Conservation (phyloP, 345 rosid genomes). For the Salix viminalis region DNA sequence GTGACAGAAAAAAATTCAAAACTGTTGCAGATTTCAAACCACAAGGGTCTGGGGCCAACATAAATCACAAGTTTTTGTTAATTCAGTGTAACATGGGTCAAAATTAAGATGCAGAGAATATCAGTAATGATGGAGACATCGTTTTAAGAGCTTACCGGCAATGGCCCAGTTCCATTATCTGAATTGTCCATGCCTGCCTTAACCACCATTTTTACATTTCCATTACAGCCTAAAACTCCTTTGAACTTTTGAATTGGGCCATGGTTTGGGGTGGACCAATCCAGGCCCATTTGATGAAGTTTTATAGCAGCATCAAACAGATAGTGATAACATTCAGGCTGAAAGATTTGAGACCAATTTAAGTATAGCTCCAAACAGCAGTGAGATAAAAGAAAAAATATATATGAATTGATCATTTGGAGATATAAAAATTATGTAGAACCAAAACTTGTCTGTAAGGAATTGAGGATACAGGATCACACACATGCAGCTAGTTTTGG, state of each 20-base stretch:
- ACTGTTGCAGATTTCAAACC: neutral
- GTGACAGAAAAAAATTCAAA: neutral
- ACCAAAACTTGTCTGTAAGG: neutral
- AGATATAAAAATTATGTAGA: neutral
- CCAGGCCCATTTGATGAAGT: slow-evolving; percentile 75
- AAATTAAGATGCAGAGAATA: neutral
- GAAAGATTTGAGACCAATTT: slow-evolving; percentile 22
- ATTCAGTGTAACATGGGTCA: neutral
- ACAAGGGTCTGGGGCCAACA: neutral
- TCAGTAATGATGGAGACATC: neutral
- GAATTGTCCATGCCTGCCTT: slow-evolving; percentile 45
- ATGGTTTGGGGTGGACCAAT: slow-evolving; percentile 70
- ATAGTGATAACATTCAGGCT: slow-evolving; percentile 94
- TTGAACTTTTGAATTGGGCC: slow-evolving; percentile 50
- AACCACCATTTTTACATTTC: slow-evolving; percentile 23
- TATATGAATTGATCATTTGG: neutral
- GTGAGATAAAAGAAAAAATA: neutral
- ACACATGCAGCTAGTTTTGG: neutral
- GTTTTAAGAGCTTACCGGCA: slow-evolving; percentile 42
- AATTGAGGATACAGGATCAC: neutral
- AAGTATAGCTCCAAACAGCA: slow-evolving; percentile 4
- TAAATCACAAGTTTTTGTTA: neutral
- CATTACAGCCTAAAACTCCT: slow-evolving; percentile 29
- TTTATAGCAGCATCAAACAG: slow-evolving; percentile 91
- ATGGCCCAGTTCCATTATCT: slow-evolving; percentile 31